Conservation (phyloP, 2,329 filamentous ascomycete genomes). For the Fusarium stilboides region DNA sequence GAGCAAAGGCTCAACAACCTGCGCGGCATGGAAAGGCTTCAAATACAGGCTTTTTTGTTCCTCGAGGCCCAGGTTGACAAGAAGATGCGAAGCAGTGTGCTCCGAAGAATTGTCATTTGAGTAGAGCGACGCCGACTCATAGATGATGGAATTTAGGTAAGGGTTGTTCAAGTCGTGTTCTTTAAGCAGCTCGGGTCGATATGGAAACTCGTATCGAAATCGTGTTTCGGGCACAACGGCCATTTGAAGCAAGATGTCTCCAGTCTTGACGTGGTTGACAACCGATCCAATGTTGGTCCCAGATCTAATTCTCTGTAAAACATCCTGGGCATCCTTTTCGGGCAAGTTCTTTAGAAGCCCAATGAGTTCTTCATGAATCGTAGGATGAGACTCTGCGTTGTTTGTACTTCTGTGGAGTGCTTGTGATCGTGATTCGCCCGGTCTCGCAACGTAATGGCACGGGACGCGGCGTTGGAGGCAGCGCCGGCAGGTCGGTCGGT, state of each 20-base stretch:
- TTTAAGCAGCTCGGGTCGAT: constrained; percentile 46
- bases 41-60: constrained; percentile 49
- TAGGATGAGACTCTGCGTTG: not conserved
- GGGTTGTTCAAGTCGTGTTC: constrained; percentile 39
- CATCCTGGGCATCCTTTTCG: constrained; percentile 52
- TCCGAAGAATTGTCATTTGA: not conserved
- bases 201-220: constrained; percentile 59
- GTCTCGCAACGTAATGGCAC: constrained; percentile 41
- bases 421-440: constrained; percentile 42
- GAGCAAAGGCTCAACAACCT: constrained; percentile 54
- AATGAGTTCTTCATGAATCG: constrained; percentile 40
- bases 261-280: constrained; percentile 54
- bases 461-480: constrained; percentile 26
- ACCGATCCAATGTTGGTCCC: constrained; percentile 53
- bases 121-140: constrained; percentile 43
- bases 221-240: constrained; percentile 56
- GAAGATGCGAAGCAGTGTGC: not conserved
- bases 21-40: constrained; percentile 57
- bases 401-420: constrained; percentile 12
- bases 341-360: constrained; percentile 35
- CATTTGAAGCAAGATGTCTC: constrained; percentile 58
- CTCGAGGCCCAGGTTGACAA: not conserved
- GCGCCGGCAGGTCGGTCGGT: constrained; percentile 45
- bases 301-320: constrained; percentile 55
- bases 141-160: constrained; percentile 49